Evolutionary conservation across 2,329 filamentous ascomycete genomes (phyloP).

Genomic region (Claviceps pusilla): DNA sequence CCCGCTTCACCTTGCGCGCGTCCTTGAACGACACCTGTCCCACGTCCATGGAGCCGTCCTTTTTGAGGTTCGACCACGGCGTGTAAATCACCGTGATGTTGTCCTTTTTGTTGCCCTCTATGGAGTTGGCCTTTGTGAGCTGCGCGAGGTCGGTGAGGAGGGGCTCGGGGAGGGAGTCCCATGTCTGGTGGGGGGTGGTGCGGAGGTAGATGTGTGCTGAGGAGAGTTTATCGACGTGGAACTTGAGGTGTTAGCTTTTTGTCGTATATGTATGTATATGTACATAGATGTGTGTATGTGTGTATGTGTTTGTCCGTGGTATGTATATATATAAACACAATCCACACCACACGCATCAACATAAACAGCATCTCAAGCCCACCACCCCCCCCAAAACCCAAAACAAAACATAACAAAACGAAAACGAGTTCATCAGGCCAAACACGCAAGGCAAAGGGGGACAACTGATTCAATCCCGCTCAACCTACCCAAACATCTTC

Average conservation of each 20-base stretch:
- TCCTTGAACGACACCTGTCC: slow-evolving; percentile 95
- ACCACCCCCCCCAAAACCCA: no score
- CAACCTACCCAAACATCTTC: slow-evolving; percentile 62
- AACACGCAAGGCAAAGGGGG: no score
- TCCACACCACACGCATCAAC: no score
- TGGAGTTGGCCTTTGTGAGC: slow-evolving; percentile 95
- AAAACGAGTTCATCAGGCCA: no score
- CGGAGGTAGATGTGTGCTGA: slow-evolving; percentile 94
- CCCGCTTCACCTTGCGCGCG: slow-evolving; percentile 64
- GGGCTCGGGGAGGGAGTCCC: slow-evolving; percentile 64
- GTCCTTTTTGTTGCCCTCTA: slow-evolving; percentile 98
- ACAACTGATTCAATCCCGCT: no score
- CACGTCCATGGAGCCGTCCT: slow-evolving; percentile 87
- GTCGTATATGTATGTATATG: no score
- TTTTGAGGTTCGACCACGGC: slow-evolving; percentile 90
- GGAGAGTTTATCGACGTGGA: slow-evolving; percentile 94
- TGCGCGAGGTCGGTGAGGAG: slow-evolving; percentile 84
- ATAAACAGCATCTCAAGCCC: no score
- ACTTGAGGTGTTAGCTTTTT: slow-evolving; percentile 33
- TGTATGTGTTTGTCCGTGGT: no score
- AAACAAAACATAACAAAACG: no score
- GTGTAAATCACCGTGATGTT: slow-evolving; percentile 96
- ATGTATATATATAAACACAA: no score
- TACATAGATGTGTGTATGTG: no score
- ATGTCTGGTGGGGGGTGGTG: slow-evolving; percentile 54